Percentiles rank a stretch among this genome's conserved stretches.
phyloP scores from a whole-genome alignment of 2,329 filamentous ascomycete genomes.

The Akanthomyces uredinophilus region DNA sequence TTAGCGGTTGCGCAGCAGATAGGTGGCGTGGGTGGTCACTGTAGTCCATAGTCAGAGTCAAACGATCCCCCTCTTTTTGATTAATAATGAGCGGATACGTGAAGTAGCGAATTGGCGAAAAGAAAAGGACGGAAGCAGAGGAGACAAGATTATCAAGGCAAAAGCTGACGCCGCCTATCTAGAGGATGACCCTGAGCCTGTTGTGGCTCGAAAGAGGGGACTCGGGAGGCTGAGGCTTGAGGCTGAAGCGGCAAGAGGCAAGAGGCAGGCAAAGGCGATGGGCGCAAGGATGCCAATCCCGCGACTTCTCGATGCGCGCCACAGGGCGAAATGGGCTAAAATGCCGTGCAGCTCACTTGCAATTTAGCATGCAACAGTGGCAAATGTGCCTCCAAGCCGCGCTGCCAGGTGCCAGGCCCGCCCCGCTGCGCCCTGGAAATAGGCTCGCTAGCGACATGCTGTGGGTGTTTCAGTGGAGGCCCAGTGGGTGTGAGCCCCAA shows the following conservation, averaged over 20 bases:
- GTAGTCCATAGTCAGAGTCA: neutral
- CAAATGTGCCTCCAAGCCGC: neutral
- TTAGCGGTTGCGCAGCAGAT: too few relatives aligned
- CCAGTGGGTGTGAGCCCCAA: neutral
- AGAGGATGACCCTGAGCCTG: neutral
- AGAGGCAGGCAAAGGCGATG: constrained; percentile 9
- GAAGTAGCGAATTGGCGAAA: neutral
- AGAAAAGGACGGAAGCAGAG: too few relatives aligned
- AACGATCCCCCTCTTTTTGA: neutral
- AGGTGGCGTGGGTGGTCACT: too few relatives aligned
- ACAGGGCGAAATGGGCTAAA: neutral
- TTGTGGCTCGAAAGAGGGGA: neutral
- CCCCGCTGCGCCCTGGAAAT: neutral
- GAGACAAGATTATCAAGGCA: neutral
- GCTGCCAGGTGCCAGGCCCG: neutral
- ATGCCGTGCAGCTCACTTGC: neutral
- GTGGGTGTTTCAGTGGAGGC: neutral
- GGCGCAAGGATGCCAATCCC: constrained; percentile 6
- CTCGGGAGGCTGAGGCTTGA: neutral
- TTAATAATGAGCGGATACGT: neutral
- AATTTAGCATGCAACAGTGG: neutral
- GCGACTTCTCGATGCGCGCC: constrained; percentile 9
- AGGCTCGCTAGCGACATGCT: neutral
- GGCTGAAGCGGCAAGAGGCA: neutral
- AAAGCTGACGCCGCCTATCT: neutral